These are phyloP conservation scores for Salvia splendens DNA, from an alignment of 257 asterid genomes.

Conservation along the genomic window DNA sequence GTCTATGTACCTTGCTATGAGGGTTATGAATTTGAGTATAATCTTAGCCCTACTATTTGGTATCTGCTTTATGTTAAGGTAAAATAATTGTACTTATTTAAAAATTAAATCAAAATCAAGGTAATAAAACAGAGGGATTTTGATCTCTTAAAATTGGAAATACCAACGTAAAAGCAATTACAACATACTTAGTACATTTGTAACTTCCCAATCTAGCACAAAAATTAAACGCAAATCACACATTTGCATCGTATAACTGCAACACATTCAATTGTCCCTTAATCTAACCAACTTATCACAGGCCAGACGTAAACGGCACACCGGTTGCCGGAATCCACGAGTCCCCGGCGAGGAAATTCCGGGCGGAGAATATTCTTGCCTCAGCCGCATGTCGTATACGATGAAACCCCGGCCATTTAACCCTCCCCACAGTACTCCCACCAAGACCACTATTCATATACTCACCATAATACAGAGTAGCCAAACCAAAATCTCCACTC, in stretches of 20 bases:
- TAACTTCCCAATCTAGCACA: too few relatives aligned
- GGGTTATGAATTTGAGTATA: conserved; percentile 15
- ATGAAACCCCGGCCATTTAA: conserved; percentile 57
- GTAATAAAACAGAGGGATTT: too few relatives aligned
- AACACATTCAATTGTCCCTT: background rate
- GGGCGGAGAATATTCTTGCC: conserved; percentile 51
- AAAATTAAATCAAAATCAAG: too few relatives aligned
- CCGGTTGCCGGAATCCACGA: conserved; percentile 59
- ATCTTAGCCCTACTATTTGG: background rate
- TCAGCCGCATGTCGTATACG: conserved; percentile 29
- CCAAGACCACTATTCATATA: conserved; percentile 55
- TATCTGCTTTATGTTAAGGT: too few relatives aligned
- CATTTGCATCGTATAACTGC: background rate
- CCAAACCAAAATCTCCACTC: conserved; percentile 49
- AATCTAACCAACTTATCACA: background rate
- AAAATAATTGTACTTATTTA: too few relatives aligned
- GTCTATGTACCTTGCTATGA: conserved; percentile 5
- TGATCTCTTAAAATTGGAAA: too few relatives aligned
- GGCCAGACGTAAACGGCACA: conserved; percentile 53
- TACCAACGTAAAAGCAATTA: too few relatives aligned
- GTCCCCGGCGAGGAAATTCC: conserved; percentile 54
- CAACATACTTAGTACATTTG: too few relatives aligned
- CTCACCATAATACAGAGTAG: conserved; percentile 60
- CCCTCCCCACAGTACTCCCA: conserved; percentile 44
- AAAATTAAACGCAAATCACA: background rate